phyloP scores from a whole-genome alignment of 2,329 filamentous ascomycete genomes.

The Grosmannia serpens region DNA sequence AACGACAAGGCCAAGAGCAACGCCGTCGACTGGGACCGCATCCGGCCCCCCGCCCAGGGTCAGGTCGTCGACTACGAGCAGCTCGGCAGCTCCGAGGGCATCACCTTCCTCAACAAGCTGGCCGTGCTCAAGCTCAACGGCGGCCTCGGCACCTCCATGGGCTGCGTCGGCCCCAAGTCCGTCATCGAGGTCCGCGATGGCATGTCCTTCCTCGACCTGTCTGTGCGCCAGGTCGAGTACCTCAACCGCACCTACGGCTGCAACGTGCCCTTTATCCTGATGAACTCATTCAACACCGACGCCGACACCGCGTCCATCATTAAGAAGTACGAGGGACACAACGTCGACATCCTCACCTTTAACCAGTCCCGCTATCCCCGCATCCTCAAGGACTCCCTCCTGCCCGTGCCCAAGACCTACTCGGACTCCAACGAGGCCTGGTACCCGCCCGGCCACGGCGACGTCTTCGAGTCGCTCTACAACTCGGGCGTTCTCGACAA shows the following conservation, averaged over 20 bases:
- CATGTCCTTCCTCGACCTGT: constrained; percentile 99
- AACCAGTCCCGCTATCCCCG: constrained; percentile 98
- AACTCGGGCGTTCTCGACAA: constrained; percentile 97
- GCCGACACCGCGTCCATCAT: constrained; percentile 97
- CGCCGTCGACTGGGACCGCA: constrained; percentile 90
- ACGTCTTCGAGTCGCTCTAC: constrained; percentile 98
- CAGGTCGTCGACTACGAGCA: constrained; percentile 95
- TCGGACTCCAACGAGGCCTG: constrained; percentile 87
- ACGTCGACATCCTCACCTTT: constrained; percentile 98
- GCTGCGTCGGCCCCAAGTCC: constrained; percentile 97
- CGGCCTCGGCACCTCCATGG: constrained; percentile 98
- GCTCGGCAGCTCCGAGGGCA: constrained; percentile 78
- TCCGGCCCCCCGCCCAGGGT: constrained; percentile 80
- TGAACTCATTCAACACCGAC: constrained; percentile 99
- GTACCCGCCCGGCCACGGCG: constrained; percentile 98
- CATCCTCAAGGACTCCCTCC: constrained; percentile 95
- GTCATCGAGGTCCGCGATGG: constrained; percentile 99
- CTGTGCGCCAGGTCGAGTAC: constrained; percentile 97
- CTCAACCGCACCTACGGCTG: constrained; percentile 96
- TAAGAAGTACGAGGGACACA: constrained; percentile 99
- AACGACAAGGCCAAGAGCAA: constrained; percentile 99
- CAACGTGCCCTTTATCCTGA: constrained; percentile 95
- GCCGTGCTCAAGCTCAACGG: constrained; percentile 98
- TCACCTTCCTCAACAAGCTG: constrained; percentile 92
- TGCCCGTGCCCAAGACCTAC: constrained; percentile 84